Evolutionary conservation across 148 eudicot genomes (phyloP), one percentile per base, ranked within the genome.

Genomic region (Chenopodium album): DNA sequence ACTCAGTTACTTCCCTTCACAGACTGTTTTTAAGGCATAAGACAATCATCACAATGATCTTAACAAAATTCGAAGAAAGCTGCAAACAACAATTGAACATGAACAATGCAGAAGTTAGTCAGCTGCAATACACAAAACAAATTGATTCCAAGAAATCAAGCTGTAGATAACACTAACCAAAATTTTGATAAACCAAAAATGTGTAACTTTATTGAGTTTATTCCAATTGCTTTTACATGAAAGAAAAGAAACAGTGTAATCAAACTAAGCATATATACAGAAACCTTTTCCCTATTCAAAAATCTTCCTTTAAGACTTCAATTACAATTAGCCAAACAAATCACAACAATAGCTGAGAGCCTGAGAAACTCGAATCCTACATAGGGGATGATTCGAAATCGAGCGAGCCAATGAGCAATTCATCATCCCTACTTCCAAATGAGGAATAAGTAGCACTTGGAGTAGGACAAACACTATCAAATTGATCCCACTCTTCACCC

Each of bases 361-460:
- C 44, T 41, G 50, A 19, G 28, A 37, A 23, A 46, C 32, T 22
- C 59, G 71, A 54, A 80, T 85, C 85, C 86, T 80, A 88, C 89
- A 47, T 47, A 2, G 80, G 73, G 23, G 79, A 84, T 28, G 78
- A 79, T 69, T 85, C 88, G 22, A 85, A 78, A n/a, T 94, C 94
- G 32, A 89, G 91, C 4, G 91, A 87, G 77, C 92, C 86, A 82
- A 89, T 83, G 5, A 87, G 77, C 82, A 77, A 80, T 82, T 89
- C 89, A 31, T 85, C 85, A 85, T 80, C 85, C 81, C 85, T 82
- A 59, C 60, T 70, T 31, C 41, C 79, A 59, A 34, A 82, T n/a
- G 69, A 72, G 34, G 82, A 63, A 77, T 67, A 47, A 80, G 77
- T 78, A 80, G 73, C 81, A 86, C 87, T 74, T 46, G 85, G 87